Conservation (phyloP, 176 grass and related monocot species). For the Tuctoria greenei region DNA sequence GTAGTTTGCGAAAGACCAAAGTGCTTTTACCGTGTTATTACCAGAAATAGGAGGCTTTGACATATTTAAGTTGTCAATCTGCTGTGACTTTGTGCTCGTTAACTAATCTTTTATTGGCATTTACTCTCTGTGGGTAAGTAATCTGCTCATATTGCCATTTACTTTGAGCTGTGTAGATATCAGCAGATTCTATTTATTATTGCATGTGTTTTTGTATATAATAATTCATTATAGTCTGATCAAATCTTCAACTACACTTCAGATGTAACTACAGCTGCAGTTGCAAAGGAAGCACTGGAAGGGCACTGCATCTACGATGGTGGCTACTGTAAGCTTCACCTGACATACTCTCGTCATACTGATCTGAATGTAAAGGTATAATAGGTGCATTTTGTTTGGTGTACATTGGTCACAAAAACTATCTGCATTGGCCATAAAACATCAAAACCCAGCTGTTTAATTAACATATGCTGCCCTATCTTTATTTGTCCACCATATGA, state of each 20-base stretch:
- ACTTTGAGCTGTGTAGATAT: constrained; percentile 22
- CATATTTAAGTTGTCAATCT: constrained; percentile 6
- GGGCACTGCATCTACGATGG: constrained; percentile 99
- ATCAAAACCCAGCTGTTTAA: background rate
- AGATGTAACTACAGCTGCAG: constrained; percentile 77
- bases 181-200: background rate
- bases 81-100: background rate
- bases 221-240: constrained; percentile 25
- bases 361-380: constrained; percentile 99
- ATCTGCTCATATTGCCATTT: constrained; percentile 1
- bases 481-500: constrained; percentile 12
- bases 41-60: constrained; percentile 8
- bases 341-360: constrained; percentile 99
- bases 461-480: background rate
- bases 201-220: background rate
- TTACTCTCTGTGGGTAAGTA: background rate
- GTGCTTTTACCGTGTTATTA: constrained; percentile 24
- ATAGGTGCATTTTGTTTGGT: constrained; percentile 47
- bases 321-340: constrained; percentile 99
- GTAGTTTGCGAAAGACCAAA: constrained; percentile 14
- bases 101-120: background rate
- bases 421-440: background rate
- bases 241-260: constrained; percentile 26
- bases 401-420: constrained; percentile 29
- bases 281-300: constrained; percentile 90